Evolutionary conservation across 1,284 basidiomycete species (phyloP).

Genomic region (Puccinia polysora): DNA sequence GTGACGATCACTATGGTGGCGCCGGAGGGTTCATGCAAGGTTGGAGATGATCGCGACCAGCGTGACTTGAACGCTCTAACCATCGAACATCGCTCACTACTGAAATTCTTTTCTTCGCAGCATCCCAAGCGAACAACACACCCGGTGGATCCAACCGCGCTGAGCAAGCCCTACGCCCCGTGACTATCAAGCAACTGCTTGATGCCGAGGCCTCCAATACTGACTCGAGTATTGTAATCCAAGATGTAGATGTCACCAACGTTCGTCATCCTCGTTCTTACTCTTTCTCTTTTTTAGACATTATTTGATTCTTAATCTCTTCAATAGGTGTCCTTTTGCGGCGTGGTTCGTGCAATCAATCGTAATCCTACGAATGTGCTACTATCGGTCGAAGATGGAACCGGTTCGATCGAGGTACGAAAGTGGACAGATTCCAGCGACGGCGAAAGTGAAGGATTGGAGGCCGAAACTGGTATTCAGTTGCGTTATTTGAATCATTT

Average conservation of each 20-base stretch:
- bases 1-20: slow-evolving; percentile 1
- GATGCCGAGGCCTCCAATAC: slow-evolving; percentile 78
- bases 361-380: slow-evolving; percentile 74
- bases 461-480: slow-evolving; percentile 55
- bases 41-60: background rate
- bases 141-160: slow-evolving; percentile 17
- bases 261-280: slow-evolving; percentile 55
- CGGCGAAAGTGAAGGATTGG: slow-evolving; percentile 59
- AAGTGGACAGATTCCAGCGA: slow-evolving; percentile 75
- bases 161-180: slow-evolving; percentile 63
- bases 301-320: slow-evolving; percentile 13
- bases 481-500: background rate
- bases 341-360: slow-evolving; percentile 67
- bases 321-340: slow-evolving; percentile 62
- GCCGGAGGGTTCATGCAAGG: slow-evolving; percentile 27
- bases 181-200: slow-evolving; percentile 77
- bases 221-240: slow-evolving; percentile 67
- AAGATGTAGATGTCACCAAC: slow-evolving; percentile 73
- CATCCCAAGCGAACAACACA: slow-evolving; percentile 16
- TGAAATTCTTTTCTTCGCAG: background rate
- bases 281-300: background rate
- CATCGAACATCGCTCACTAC: background rate
- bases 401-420: slow-evolving; percentile 78
- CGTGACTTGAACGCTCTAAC: background rate
- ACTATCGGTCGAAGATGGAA: slow-evolving; percentile 81